Base-by-base conservation (phyloP, 2,329 filamentous ascomycete genomes). In the Huntiella abstrusa region DNA sequence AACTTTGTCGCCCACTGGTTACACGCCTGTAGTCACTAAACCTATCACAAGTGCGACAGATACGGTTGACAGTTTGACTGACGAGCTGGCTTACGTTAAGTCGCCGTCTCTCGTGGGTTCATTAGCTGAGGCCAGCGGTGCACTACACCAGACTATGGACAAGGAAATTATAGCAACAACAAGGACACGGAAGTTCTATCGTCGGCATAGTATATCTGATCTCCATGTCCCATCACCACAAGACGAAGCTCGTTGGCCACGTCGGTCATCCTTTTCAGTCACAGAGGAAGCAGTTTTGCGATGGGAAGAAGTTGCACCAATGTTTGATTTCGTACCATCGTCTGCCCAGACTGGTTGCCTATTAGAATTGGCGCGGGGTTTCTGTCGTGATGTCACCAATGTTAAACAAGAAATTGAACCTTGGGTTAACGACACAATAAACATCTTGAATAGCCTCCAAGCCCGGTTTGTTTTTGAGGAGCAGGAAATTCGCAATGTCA, bases 201-300 rank as follows among this genome's bases (percentile, higher is more conserved):
- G 81, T 13, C 75, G 81, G 16, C 70, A 78, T 54, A 80, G 75
- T 54, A 60, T 74, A 35, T 62, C 66, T 4, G 56, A 58, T 2
- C 44, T 41, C 15, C 38, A 32, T 17, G 45, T 35, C 28, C 58
- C 53, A 45, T 60, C 48, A 1, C 52, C 51, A 5, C 59, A 64
- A 1, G 69, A 74, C 50, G 76, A 82, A 51, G 67, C 68, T 22
- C 73, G 72, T 48, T 83, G 78, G 72, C 74, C 80, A 1, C 75
- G 81, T 1, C 73, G 80, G 38, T 67, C 87, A 52, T 86, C 81
- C 3, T 87, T 87, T 58, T 77, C 78, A 49, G 70, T 79, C 39
- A 82, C 79, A 1, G 80, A 83, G 60, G 79, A 85, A 50, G 80
- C 77, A n/a, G 63, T 87, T 5, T 62, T 86, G 1, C 66, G 63